Percentiles rank a stretch among this genome's conserved stretches.
Evolutionary conservation across 208 protist genomes (phyloP).

Genomic region (Vickermania spadyakhi): DNA sequence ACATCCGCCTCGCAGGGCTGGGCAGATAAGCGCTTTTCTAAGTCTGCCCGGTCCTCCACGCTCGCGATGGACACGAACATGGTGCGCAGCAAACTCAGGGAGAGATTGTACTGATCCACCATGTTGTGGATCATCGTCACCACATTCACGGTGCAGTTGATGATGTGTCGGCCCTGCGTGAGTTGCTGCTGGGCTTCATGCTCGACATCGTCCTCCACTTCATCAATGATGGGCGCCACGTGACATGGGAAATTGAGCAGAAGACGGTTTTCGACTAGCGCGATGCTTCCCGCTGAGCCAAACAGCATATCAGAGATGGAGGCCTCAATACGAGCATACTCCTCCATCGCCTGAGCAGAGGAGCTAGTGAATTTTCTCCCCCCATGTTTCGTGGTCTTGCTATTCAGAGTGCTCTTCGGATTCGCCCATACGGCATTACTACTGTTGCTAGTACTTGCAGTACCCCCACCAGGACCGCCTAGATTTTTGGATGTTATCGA

Average conservation of each 20-base stretch:
- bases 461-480: neutral
- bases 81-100: conserved; percentile 78
- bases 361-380: neutral
- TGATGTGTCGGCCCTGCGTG: conserved; percentile 63
- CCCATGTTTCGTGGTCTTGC: neutral
- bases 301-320: conserved; percentile 15
- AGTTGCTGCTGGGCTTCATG: conserved; percentile 19
- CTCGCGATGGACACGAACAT: conserved; percentile 85
- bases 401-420: neutral
- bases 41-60: conserved; percentile 56
- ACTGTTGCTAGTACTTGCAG: neutral
- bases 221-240: conserved; percentile 62
- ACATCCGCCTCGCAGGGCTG: conserved; percentile 77
- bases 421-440: neutral
- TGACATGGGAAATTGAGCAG: conserved; percentile 77
- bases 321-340: neutral
- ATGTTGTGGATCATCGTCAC: conserved; percentile 75
- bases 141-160: conserved; percentile 87
- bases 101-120: conserved; percentile 86
- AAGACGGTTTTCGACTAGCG: conserved; percentile 24
- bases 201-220: conserved; percentile 27
- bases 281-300: conserved; percentile 42
- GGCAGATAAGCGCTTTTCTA: conserved; percentile 61
- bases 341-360: neutral
- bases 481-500: conserved; percentile 17